Conservation (phyloP, 805 yeast genomes). For the Ogataea polymorpha region DNA sequence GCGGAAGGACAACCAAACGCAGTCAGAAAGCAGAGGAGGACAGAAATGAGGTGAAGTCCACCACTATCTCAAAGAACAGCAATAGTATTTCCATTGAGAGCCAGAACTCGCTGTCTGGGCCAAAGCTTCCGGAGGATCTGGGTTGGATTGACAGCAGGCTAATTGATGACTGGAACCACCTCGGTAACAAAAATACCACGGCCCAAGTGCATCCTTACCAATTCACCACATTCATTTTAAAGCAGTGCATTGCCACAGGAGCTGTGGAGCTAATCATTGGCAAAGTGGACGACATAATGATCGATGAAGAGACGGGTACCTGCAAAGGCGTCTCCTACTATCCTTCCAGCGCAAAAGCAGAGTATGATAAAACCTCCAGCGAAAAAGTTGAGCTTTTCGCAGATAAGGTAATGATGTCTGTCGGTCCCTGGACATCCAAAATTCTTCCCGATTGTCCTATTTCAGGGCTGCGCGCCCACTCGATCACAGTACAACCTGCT, state of each 20-base stretch:
- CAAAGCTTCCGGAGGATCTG: constrained; percentile 55
- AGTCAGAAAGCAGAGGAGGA: constrained; percentile 8
- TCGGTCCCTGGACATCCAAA: constrained; percentile 97
- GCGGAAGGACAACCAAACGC: constrained; percentile 6
- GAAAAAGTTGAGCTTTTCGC: constrained; percentile 51
- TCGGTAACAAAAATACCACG: constrained; percentile 84
- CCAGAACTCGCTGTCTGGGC: constrained; percentile 14
- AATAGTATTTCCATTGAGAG: constrained; percentile 34
- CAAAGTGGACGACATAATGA: constrained; percentile 67
- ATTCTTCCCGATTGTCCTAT: constrained; percentile 91
- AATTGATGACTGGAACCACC: constrained; percentile 68
- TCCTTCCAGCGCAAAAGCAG: constrained; percentile 36
- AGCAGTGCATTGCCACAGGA: constrained; percentile 77
- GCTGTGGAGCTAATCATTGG: constrained; percentile 84
- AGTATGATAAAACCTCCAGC: constrained; percentile 28
- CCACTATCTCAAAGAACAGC: constrained; percentile 35
- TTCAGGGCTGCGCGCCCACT: constrained; percentile 90
- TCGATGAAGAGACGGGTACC: constrained; percentile 58
- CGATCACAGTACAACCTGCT: constrained; percentile 84
- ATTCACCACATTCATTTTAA: constrained; percentile 80
- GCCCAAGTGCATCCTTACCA: constrained; percentile 97
- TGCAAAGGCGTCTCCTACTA: constrained; percentile 71
- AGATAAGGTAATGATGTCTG: constrained; percentile 77
- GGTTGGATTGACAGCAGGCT: constrained; percentile 71
- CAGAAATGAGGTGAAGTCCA: constrained; percentile 18